phyloP scores from a whole-genome alignment of 2,329 filamentous ascomycete species.

The Alternaria sp. region DNA sequence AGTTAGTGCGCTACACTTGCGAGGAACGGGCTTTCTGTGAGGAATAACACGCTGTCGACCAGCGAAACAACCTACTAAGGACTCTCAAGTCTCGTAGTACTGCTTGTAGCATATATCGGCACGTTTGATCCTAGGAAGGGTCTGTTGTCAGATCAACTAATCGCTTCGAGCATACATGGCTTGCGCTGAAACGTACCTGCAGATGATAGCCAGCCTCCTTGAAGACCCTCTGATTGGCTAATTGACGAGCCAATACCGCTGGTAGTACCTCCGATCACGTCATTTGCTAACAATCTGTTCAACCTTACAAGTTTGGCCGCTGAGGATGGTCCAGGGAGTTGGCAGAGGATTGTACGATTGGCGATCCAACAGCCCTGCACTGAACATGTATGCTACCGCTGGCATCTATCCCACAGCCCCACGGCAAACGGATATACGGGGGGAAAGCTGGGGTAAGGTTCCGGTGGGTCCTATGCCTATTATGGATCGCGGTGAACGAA shows the following conservation, averaged over 20 bases:
- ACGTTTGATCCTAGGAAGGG: background rate
- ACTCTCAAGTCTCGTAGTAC: background rate
- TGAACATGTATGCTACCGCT: conserved; percentile 4
- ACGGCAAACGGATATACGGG: background rate
- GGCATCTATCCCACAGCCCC: background rate
- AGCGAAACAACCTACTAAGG: background rate
- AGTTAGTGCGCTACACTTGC: background rate
- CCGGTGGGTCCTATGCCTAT: conserved; percentile 10
- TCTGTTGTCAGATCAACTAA: background rate
- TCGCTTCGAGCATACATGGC: background rate
- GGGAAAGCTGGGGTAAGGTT: conserved; percentile 2
- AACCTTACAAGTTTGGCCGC: background rate
- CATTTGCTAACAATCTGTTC: background rate
- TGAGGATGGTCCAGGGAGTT: background rate
- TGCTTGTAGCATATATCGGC: background rate
- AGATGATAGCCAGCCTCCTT: background rate
- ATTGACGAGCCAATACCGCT: background rate
- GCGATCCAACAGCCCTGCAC: conserved; percentile 1
- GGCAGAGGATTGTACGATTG: background rate
- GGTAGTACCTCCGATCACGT: background rate
- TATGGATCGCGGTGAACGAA: background rate
- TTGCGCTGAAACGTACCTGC: conserved; percentile 1
- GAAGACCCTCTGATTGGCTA: background rate
- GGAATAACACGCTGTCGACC: background rate
- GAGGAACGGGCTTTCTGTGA: background rate